Evolutionary conservation across 257 asterid genomes (phyloP).

Genomic region (Capsicum baccatum): DNA sequence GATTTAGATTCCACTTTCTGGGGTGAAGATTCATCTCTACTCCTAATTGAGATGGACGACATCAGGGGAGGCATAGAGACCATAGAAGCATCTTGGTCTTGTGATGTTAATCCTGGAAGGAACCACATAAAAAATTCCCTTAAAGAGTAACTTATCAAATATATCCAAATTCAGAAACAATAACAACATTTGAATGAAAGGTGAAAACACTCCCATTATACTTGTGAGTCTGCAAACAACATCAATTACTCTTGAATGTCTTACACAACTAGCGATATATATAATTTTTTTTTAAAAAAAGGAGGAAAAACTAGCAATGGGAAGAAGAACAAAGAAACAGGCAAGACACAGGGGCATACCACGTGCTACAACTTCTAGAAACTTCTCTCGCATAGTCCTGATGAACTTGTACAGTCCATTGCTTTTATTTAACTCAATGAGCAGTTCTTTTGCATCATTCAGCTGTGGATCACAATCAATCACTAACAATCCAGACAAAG

Average conservation of each 20-base stretch:
- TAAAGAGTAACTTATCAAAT: slow-evolving; percentile 8
- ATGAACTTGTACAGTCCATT: slow-evolving; percentile 81
- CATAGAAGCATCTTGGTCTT: slow-evolving; percentile 51
- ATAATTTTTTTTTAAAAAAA: neutral
- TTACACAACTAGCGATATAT: neutral
- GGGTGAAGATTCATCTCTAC: slow-evolving; percentile 55
- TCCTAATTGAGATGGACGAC: slow-evolving; percentile 60
- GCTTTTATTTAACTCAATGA: slow-evolving; percentile 64
- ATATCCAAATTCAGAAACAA: slow-evolving; percentile 40
- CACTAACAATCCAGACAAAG: slow-evolving; percentile 49
- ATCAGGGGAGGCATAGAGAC: slow-evolving; percentile 63
- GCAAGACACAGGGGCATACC: slow-evolving; percentile 49
- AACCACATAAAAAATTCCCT: slow-evolving; percentile 46
- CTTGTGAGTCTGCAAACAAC: neutral
- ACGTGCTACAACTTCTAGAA: slow-evolving; percentile 62
- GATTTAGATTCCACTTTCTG: slow-evolving; percentile 44
- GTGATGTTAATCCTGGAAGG: slow-evolving; percentile 41
- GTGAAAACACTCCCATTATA: slow-evolving; percentile 2
- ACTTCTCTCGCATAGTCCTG: slow-evolving; percentile 76
- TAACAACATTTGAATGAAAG: slow-evolving; percentile 9
- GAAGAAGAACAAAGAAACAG: slow-evolving; percentile 13
- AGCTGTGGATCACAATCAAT: slow-evolving; percentile 72
- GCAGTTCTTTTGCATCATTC: slow-evolving; percentile 58
- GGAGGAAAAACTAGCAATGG: neutral
- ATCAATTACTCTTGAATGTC: neutral